Evolutionary conservation across 2,329 filamentous ascomycete species (phyloP).

Genomic region (Sporothrix phasma): DNA sequence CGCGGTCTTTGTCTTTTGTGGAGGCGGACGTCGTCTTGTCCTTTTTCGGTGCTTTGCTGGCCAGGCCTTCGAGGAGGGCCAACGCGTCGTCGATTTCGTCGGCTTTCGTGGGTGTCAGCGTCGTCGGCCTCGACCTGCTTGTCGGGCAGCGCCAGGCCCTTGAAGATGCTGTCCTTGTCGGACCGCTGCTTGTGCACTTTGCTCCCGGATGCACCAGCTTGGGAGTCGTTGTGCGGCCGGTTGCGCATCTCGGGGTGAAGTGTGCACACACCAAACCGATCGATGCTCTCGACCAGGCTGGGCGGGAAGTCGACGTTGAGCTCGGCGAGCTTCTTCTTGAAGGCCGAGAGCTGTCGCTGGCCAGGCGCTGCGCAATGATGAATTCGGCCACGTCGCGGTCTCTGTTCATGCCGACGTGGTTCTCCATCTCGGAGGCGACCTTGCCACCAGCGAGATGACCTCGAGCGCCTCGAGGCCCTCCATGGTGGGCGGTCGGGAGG

Average conservation of each 20-base stretch:
- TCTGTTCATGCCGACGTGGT: constrained; percentile 80
- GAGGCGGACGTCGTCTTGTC: not conserved
- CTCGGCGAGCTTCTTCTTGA: constrained; percentile 62
- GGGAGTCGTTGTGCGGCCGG: constrained; percentile 21
- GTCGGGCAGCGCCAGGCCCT: constrained; percentile 79
- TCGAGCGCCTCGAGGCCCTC: constrained; percentile 88
- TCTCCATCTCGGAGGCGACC: constrained; percentile 87
- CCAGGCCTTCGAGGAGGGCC: constrained; percentile 78
- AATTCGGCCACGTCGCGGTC: constrained; percentile 97
- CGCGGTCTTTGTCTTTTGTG: constrained; percentile 14
- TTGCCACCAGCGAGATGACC: constrained; percentile 86
- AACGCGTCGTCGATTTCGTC: constrained; percentile 88
- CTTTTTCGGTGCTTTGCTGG: constrained; percentile 45
- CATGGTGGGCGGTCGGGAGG: constrained; percentile 41
- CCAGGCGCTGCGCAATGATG: constrained; percentile 78
- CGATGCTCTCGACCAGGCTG: constrained; percentile 82
- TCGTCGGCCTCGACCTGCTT: constrained; percentile 56
- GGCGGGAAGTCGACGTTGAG: constrained; percentile 77
- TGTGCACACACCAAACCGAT: constrained; percentile 74
- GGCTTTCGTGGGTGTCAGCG: constrained; percentile 22
- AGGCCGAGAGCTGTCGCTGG: constrained; percentile 63
- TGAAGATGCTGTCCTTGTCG: constrained; percentile 62
- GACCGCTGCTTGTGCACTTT: not conserved
- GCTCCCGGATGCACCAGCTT: constrained; percentile 7
- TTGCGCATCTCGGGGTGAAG: constrained; percentile 85